Evolutionary conservation across 805 yeast species (phyloP).

Genomic region (Pichia californica): DNA sequence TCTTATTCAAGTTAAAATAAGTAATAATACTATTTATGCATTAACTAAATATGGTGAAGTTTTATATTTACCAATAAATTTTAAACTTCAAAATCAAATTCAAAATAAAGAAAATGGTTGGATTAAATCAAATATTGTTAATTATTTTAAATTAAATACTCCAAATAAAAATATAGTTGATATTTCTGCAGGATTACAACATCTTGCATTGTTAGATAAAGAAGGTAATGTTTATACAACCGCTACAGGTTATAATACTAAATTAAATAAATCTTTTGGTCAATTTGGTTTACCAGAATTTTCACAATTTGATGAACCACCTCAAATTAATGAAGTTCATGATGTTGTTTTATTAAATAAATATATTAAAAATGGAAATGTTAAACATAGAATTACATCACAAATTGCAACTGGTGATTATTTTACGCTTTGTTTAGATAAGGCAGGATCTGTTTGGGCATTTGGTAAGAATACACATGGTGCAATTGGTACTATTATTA

Average conservation of each 20-base stretch:
- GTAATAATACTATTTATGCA: conserved; percentile 50
- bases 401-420: conserved; percentile 67
- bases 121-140: conserved; percentile 13
- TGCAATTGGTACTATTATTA: conserved; percentile 70
- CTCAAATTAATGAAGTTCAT: conserved; percentile 40
- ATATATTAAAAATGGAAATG: conserved; percentile 23
- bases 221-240: conserved; percentile 57
- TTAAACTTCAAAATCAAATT: conserved; percentile 17
- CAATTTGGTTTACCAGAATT: conserved; percentile 77
- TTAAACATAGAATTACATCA: conserved; percentile 39
- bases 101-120: conserved; percentile 10
- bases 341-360: conserved; percentile 57
- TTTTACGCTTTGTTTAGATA: conserved; percentile 68
- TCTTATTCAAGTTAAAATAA: conserved; percentile 38
- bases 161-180: conserved; percentile 28
- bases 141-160: conserved; percentile 15
- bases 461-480: conserved; percentile 86
- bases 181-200: conserved; percentile 55
- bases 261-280: conserved; percentile 49
- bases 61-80: conserved; percentile 28
- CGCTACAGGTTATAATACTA: conserved; percentile 44
- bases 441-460: conserved; percentile 63
- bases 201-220: conserved; percentile 56
- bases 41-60: conserved; percentile 43
- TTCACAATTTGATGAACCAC: conserved; percentile 58